Base-by-base conservation (phyloP, 2,329 filamentous ascomycete species). In the Fusarium xylarioides region DNA sequence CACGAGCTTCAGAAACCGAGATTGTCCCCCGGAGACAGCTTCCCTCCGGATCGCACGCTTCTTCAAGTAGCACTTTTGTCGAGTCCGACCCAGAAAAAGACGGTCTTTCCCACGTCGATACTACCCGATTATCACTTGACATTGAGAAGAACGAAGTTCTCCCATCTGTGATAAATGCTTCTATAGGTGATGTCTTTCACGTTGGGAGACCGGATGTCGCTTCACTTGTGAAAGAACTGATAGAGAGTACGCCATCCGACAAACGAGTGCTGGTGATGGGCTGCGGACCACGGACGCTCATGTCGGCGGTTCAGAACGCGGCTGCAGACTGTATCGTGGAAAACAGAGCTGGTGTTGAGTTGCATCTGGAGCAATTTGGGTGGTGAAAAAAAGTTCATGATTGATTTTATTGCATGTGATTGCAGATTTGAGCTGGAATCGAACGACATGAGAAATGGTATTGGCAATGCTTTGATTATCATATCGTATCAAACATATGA, bases 331-430 rank as follows among this genome's bases (percentile, higher is more conserved):
- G 78, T 60, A 86, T 87, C 52, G 79, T 76, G 28, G 57, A 77
- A 0, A 79, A 81, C 12, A 85, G 85, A 3, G 84, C 85, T 5
- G 82, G 82, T 32, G 77, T 88, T 7, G 85, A 86, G 70, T 77
- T 87, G 19, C 85, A 87, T 77, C 84, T 83, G 58, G 86, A 87
- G 77, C 79, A 84, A 47, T 86, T 86, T 76, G 84, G 81, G 10
- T 85, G 83, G 83, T 85, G 69, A 77, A 23, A 15, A 16, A 8
- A 32, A 40, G 14, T 60, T 73, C 30, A 55, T 38, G 58, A 10
- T 35, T 38, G 21, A 19, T 34, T 19, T 42, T 32, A 8, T 28
- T 32, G 28, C 11, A 38, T n/a, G 14, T 50, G 18, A 38, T 35
- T 28, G 19, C 34, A 42, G 10, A 44, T 43, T 10, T 49, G 32